Evolutionary conservation across 2,329 filamentous ascomycete genomes (phyloP).

Genomic region (Aureobasidium subglaciale): DNA sequence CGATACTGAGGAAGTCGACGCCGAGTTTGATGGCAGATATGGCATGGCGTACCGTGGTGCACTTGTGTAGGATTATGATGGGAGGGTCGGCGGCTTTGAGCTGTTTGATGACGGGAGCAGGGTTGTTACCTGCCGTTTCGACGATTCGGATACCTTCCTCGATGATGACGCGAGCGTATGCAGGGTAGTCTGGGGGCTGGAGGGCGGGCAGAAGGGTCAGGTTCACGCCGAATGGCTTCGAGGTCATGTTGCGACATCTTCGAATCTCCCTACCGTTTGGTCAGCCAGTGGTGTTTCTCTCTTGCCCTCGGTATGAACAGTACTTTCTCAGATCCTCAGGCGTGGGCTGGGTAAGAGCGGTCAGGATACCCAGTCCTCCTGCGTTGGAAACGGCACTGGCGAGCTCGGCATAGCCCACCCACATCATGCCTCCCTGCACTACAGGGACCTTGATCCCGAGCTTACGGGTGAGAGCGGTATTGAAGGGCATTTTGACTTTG

Average conservation of each 20-base stretch:
- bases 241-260: constrained; percentile 72
- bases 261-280: constrained; percentile 60
- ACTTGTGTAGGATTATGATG: constrained; percentile 86
- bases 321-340: constrained; percentile 78
- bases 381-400: constrained; percentile 70
- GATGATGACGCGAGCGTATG: constrained; percentile 86
- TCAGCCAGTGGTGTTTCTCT: not conserved
- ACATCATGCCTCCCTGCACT: constrained; percentile 79
- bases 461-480: constrained; percentile 55
- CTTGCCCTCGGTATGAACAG: not conserved
- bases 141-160: constrained; percentile 88
- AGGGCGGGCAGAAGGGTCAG: constrained; percentile 87
- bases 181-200: constrained; percentile 83
- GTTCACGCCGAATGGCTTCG: constrained; percentile 83
- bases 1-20: constrained; percentile 93
- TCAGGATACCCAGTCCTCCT: constrained; percentile 76
- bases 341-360: constrained; percentile 83
- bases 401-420: constrained; percentile 73
- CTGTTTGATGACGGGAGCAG: constrained; percentile 81
- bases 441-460: constrained; percentile 63
- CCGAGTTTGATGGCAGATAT: constrained; percentile 87
- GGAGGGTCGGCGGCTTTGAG: constrained; percentile 65
- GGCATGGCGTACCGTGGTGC: constrained; percentile 91
- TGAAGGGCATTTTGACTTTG: constrained; percentile 51
- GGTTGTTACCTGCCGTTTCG: constrained; percentile 85